Evolutionary conservation across 257 asterid genomes (phyloP), one percentile per base, ranked within the genome.

Genomic region (Solanum pinnatisectum): DNA sequence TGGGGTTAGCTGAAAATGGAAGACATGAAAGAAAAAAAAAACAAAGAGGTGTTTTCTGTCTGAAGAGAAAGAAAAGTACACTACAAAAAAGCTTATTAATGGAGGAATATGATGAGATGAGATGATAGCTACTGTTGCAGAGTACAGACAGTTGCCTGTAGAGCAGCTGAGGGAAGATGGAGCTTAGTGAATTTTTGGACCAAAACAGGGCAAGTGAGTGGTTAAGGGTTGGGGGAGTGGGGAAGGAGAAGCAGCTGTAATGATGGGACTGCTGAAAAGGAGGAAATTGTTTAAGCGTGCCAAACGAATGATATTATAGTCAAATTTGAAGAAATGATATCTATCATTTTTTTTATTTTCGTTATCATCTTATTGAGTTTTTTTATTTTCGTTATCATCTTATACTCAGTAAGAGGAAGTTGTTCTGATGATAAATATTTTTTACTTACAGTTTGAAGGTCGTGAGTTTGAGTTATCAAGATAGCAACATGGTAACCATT

Each of bases 181-280:
- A 22, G 11, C 25, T 16, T 44, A 30, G 42, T 81, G 70, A 60
- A 3, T 30, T 27, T 59, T 46, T 7, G 85, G 85, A 46, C 68
- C 16, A 44, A 27, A 44, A 44, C 6, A 32, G 77, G 20, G 27
- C 67, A 5, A 79, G 65, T 25, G 25, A 78, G 36, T 8, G 84
- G 84, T 78, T 16, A 79, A 27, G 65, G 37, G 65, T 25, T 14
- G 0, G 23, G 18, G 72, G 42, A 7, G 85, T 20, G 5, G 84
- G 23, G 67, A 5, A 2, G 9, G 25, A 10, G 44, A 39, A 18
- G 44, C 30, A 82, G 86, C 86, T 82, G 86, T 82, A 82, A 18
- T 82, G 86, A 82, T 82, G 86, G 71, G 70, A 82, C 86, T 18
- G 44, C 42, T 32, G 35, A 30, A 82, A 49, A 52, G 44, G 70